A percentile compares a stretch with the other conserved stretches of the same genome.
Evolutionary conservation across 1,284 basidiomycete genomes (phyloP).

Genomic region (Boletus semigastroideus): DNA sequence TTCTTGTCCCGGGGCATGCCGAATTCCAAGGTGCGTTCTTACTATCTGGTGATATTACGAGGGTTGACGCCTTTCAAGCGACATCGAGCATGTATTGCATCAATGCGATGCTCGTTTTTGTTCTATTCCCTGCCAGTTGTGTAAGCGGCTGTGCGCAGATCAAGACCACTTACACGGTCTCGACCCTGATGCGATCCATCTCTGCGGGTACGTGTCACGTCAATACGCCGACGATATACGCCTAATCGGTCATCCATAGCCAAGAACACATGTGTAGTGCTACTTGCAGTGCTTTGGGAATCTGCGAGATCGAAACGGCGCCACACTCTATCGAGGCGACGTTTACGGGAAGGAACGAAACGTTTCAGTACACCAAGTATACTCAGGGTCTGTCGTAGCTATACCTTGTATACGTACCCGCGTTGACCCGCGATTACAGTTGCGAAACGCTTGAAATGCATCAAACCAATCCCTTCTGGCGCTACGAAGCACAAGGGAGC

Average conservation of each 20-base stretch:
- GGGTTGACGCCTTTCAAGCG: conserved; percentile 25
- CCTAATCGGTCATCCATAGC: conserved; percentile 28
- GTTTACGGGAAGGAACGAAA: conserved; percentile 47
- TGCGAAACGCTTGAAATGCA: conserved; percentile 49
- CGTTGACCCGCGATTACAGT: conserved; percentile 30
- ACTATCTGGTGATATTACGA: no score
- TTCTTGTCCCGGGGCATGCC: conserved; percentile 46
- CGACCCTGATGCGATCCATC: conserved; percentile 41
- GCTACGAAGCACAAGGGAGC: conserved; percentile 41
- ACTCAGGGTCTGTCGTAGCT: conserved; percentile 25
- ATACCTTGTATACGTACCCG: background rate
- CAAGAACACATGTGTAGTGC: conserved; percentile 50
- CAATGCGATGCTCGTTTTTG: conserved; percentile 53
- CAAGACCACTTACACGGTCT: conserved; percentile 55
- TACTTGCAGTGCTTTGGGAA: conserved; percentile 44
- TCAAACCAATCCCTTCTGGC: conserved; percentile 44
- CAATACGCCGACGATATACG: background rate
- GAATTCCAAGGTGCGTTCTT: conserved; percentile 40
- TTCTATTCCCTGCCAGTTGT: conserved; percentile 52
- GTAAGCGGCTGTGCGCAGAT: conserved; percentile 50
- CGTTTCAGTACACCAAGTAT: conserved; percentile 48
- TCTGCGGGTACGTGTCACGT: conserved; percentile 53
- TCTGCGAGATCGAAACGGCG: conserved; percentile 56
- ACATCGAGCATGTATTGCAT: conserved; percentile 47
- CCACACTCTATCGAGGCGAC: conserved; percentile 59